Conservation (phyloP, 192 early-diverging fungal species). For the Backusella liffmaniae region DNA sequence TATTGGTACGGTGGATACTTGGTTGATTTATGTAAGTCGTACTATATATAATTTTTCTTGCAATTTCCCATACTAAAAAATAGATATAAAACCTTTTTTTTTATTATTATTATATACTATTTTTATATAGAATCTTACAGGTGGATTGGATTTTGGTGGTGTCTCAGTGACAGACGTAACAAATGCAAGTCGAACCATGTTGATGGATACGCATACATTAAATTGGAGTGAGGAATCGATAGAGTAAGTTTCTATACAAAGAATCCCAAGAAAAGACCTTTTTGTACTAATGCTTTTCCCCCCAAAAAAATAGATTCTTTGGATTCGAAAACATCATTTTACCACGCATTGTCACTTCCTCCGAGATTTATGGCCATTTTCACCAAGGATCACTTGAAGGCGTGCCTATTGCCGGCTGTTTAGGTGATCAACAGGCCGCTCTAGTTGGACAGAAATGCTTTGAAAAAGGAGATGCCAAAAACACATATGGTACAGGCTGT, state of each 20-base stretch:
- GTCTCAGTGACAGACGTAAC: slow-evolving; percentile 88
- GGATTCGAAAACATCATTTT: slow-evolving; percentile 54
- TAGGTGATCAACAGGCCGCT: slow-evolving; percentile 96
- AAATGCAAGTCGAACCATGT: slow-evolving; percentile 91
- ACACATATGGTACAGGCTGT: slow-evolving; percentile 95
- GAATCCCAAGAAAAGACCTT: neutral
- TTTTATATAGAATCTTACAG: slow-evolving; percentile 69
- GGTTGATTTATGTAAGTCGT: slow-evolving; percentile 80
- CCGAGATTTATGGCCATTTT: slow-evolving; percentile 73
- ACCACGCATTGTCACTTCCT: slow-evolving; percentile 87
- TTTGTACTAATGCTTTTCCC: neutral
- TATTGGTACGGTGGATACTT: slow-evolving; percentile 93
- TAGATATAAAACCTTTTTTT: neutral
- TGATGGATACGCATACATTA: slow-evolving; percentile 83
- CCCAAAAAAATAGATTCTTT: slow-evolving; percentile 21
- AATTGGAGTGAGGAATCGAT: slow-evolving; percentile 77
- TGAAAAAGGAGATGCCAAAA: slow-evolving; percentile 84
- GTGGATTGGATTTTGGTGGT: slow-evolving; percentile 56
- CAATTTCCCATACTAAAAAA: slow-evolving; percentile 11
- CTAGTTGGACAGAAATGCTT: slow-evolving; percentile 92
- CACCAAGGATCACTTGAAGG: slow-evolving; percentile 60
- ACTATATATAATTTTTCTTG: neutral
- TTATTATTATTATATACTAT: neutral
- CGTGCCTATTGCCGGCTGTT: slow-evolving; percentile 78
- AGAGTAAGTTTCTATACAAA: slow-evolving; percentile 14